phyloP scores from a whole-genome alignment of 1,284 basidiomycete genomes.

The Pseudozyma tsukubaensis region DNA sequence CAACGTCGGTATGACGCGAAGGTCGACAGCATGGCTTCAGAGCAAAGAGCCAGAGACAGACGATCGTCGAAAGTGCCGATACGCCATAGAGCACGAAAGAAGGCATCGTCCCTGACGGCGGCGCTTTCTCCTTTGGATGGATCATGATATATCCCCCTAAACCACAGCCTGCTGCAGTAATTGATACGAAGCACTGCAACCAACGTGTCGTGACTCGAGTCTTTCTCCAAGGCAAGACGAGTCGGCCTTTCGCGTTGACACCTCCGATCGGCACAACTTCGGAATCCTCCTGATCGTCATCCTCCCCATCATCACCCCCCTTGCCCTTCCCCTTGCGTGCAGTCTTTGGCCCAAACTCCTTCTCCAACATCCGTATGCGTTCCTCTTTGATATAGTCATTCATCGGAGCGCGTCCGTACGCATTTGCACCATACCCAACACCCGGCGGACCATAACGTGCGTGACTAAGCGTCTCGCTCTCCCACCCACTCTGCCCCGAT shows the following conservation, averaged over 20 bases:
- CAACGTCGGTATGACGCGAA: conserved; percentile 5
- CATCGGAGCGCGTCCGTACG: conserved; percentile 21
- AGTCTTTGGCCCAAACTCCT: conserved; percentile 54
- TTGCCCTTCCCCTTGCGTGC: conserved; percentile 30
- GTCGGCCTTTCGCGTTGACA: conserved; percentile 36
- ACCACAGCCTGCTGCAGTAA: conserved; percentile 40
- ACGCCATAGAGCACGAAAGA: conserved; percentile 51
- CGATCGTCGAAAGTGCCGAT: conserved; percentile 39
- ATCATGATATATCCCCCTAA: conserved; percentile 53
- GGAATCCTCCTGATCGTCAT: conserved; percentile 27
- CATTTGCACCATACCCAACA: conserved; percentile 10
- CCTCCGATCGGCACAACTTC: conserved; percentile 42
- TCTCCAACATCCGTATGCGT: conserved; percentile 60
- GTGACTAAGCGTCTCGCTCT: conserved; percentile 54
- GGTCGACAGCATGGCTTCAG: conserved; percentile 49
- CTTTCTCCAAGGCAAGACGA: conserved; percentile 43
- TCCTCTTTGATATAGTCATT: conserved; percentile 57
- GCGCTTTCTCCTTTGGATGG: conserved; percentile 36
- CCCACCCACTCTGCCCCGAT: conserved; percentile 57
- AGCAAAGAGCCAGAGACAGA: conserved; percentile 47
- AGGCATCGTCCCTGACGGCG: conserved; percentile 36
- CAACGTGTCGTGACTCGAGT: conserved; percentile 32
- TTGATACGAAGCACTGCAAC: conserved; percentile 41
- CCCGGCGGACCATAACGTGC: conserved; percentile 8
- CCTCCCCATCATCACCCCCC: conserved; percentile 28